Evolutionary conservation across 768 basidiomycete genomes (phyloP).

Genomic region (Leccinellum luteum): DNA sequence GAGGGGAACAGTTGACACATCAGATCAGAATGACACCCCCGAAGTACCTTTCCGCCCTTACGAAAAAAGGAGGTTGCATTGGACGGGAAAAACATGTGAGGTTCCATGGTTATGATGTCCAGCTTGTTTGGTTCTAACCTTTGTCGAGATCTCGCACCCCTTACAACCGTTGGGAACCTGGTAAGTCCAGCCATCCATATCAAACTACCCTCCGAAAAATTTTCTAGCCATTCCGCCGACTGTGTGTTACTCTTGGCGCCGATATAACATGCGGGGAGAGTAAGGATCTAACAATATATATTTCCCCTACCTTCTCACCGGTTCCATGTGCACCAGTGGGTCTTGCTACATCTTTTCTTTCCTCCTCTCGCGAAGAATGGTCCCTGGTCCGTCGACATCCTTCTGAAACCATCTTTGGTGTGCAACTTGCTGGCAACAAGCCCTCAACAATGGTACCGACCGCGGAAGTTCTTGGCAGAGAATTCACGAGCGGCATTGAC

Average conservation of each 20-base stretch:
- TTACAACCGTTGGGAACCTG: slow-evolving; percentile 95
- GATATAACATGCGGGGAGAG: slow-evolving; percentile 97
- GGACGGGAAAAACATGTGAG: slow-evolving; percentile 85
- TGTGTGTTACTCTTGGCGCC: slow-evolving; percentile 83
- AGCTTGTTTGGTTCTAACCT: slow-evolving; percentile 28
- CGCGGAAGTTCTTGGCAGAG: slow-evolving; percentile 75
- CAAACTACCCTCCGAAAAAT: background rate
- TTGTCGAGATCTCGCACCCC: slow-evolving; percentile 60
- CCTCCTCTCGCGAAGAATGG: slow-evolving; percentile 93
- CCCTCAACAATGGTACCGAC: slow-evolving; percentile 73
- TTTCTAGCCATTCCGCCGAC: slow-evolving; percentile 81
- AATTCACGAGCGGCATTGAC: slow-evolving; percentile 66
- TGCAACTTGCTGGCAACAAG: slow-evolving; percentile 91
- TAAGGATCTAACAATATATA: slow-evolving; percentile 30
- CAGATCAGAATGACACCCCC: slow-evolving; percentile 49
- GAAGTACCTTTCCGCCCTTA: slow-evolving; percentile 68
- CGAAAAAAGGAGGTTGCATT: slow-evolving; percentile 87
- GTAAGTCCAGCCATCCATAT: slow-evolving; percentile 36
- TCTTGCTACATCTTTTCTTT: slow-evolving; percentile 84
- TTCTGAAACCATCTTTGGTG: slow-evolving; percentile 82
- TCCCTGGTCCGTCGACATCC: slow-evolving; percentile 87
- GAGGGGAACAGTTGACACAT: slow-evolving; percentile 35
- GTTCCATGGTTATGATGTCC: background rate
- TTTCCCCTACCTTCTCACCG: background rate
- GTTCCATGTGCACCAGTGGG: slow-evolving; percentile 61